These are phyloP conservation scores for Pseudogymnoascus sp. DNA, from an alignment of 2,329 filamentous ascomycete genomes.

Conservation along the genomic window DNA sequence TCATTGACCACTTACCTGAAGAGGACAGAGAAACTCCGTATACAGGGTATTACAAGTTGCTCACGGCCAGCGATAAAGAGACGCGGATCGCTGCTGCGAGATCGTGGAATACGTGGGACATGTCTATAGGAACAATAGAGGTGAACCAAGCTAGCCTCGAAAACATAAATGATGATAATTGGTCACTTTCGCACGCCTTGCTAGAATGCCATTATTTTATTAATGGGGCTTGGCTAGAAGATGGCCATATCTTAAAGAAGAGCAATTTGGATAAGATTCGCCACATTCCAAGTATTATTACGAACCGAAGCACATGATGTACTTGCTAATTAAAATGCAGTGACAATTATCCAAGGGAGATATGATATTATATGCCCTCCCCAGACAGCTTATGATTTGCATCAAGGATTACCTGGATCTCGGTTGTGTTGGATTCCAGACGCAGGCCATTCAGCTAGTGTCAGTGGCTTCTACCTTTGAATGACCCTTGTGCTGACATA, in stretches of 20 bases:
- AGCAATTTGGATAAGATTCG: conserved; percentile 31
- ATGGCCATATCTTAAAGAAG: conserved; percentile 31
- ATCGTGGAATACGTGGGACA: conserved; percentile 32
- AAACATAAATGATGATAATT: conserved; percentile 27
- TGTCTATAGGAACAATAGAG: conserved; percentile 28
- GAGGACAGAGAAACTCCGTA: conserved; percentile 32
- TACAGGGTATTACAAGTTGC: conserved; percentile 33
- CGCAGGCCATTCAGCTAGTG: conserved; percentile 10
- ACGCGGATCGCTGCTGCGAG: conserved; percentile 25
- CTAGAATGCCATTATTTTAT: conserved; percentile 38
- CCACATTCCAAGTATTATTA: conserved; percentile 29
- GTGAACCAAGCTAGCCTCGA: conserved; percentile 18
- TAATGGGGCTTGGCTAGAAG: conserved; percentile 35
- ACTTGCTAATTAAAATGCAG: conserved; percentile 15
- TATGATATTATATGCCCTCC: conserved; percentile 40
- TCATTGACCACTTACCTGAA: conserved; percentile 22
- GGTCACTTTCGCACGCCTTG: conserved; percentile 32
- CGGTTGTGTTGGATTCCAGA: not conserved
- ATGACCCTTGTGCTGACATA: not conserved
- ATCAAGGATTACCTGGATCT: conserved; percentile 35
- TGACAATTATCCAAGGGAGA: conserved; percentile 37
- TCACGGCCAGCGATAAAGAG: conserved; percentile 29
- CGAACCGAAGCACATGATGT: not conserved
- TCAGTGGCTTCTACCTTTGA: not conserved
- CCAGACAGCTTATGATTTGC: conserved; percentile 36